Percentiles rank a stretch among this genome's conserved stretches.
Conservation (phyloP, 1,284 basidiomycete species). For the Ustilago curta region DNA sequence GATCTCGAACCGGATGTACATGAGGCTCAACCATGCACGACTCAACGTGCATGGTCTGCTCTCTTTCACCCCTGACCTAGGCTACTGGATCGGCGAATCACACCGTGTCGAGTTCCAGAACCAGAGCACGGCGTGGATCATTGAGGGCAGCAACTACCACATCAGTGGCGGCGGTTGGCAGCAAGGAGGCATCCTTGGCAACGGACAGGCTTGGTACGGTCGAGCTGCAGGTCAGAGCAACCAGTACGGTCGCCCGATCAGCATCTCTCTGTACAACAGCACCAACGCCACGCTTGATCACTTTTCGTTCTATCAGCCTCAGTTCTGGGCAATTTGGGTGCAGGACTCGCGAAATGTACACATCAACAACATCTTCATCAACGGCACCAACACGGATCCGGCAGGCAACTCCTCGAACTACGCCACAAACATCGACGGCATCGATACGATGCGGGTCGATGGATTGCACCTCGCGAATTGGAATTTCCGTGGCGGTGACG, state of each 20-base stretch:
- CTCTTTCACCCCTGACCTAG: slow-evolving; percentile 4
- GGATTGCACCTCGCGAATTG: slow-evolving; percentile 7
- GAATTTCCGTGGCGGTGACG: slow-evolving; percentile 8
- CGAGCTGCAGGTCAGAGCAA: slow-evolving; percentile 8
- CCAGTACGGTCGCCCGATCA: slow-evolving; percentile 8
- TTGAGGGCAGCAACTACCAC: slow-evolving; percentile 10
- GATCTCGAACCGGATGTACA: slow-evolving; percentile 9
- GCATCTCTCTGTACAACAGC: slow-evolving; percentile 11
- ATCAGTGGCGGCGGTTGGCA: slow-evolving; percentile 8
- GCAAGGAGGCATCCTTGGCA: slow-evolving; percentile 4
- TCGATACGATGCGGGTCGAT: slow-evolving; percentile 8
- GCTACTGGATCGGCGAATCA: slow-evolving; percentile 11
- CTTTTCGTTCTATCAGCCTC: slow-evolving; percentile 12
- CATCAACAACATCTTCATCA: slow-evolving; percentile 11
- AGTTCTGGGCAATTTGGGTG: slow-evolving; percentile 10
- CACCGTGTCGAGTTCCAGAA: slow-evolving; percentile 10
- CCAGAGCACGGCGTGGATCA: slow-evolving; percentile 7
- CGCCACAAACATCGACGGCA: slow-evolving; percentile 5
- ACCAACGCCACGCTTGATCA: slow-evolving; percentile 10
- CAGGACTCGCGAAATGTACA: slow-evolving; percentile 7
- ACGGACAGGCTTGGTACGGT: slow-evolving; percentile 9
- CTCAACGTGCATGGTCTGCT: slow-evolving; percentile 2
- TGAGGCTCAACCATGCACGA: slow-evolving; percentile 5
- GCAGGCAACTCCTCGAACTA: slow-evolving; percentile 7
- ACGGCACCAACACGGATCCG: slow-evolving; percentile 12